Conservation (phyloP, 805 yeast species). For the Saturnispora dispora region DNA sequence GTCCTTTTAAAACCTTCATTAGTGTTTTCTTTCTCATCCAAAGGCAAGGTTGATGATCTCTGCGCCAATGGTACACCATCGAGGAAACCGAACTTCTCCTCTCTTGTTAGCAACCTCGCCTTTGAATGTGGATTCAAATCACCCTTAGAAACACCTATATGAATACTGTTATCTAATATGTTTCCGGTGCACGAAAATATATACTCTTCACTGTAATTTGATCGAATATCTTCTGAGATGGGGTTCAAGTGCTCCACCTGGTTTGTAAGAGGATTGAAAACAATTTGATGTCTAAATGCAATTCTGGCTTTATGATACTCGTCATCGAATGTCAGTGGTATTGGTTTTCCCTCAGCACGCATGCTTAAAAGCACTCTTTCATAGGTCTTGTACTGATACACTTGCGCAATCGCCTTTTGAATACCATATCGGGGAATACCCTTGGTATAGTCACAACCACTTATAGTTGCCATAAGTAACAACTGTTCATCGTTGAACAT, state of each 20-base stretch:
- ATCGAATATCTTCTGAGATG: slow-evolving; percentile 35
- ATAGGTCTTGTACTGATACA: slow-evolving; percentile 41
- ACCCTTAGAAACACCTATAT: slow-evolving; percentile 53
- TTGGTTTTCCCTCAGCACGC: slow-evolving; percentile 49
- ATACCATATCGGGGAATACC: slow-evolving; percentile 81
- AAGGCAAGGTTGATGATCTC: slow-evolving; percentile 7
- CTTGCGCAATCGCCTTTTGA: slow-evolving; percentile 58
- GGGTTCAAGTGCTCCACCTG: slow-evolving; percentile 50
- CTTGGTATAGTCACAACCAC: slow-evolving; percentile 95
- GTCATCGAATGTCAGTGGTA: slow-evolving; percentile 49
- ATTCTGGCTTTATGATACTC: slow-evolving; percentile 60
- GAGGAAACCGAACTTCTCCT: slow-evolving; percentile 25
- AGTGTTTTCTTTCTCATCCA: not conserved
- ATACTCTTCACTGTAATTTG: slow-evolving; percentile 19
- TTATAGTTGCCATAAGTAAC: slow-evolving; percentile 68
- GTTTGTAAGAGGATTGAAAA: slow-evolving; percentile 55
- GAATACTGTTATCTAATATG: slow-evolving; percentile 37
- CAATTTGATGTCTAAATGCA: slow-evolving; percentile 81
- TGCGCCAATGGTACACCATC: not conserved
- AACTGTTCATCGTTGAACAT: slow-evolving; percentile 47
- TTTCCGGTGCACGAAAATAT: slow-evolving; percentile 37
- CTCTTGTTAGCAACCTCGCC: slow-evolving; percentile 38
- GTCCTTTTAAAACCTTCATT: not conserved
- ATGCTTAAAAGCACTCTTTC: slow-evolving; percentile 50
- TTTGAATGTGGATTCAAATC: slow-evolving; percentile 57